Base-by-base conservation (phyloP, 306 rosid genomes). In the Trichosanthes cucumerina region DNA sequence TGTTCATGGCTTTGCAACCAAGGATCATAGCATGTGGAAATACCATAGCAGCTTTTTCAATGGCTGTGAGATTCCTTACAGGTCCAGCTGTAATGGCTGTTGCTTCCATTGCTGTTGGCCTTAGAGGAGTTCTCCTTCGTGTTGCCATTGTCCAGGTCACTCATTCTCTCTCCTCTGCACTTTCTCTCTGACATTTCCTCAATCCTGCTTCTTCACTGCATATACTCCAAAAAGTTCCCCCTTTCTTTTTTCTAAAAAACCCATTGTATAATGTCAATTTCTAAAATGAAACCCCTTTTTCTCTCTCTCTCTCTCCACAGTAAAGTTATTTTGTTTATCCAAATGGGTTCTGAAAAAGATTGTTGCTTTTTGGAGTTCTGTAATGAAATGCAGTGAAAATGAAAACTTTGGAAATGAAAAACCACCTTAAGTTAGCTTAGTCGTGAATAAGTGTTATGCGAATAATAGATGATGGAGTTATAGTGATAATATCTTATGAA, bases 61-160 rank as follows among this genome's bases (percentile, higher is more conserved):
- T 93, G 98, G 93, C 89, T 16, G 96, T 93, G 87, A 93, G 97
- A 93, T 93, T 91, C 98, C 98, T 93, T 81, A 84, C 89, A 78
- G 98, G 98, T 19, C 98, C 98, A 86, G 96, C 97, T 91, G 97
- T 93, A 79, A 93, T 91, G 98, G 98, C 98, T 78, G 97, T 87
- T 80, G 92, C 98, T 88, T 93, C 98, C 87, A 85, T 93, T 88
- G 93, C 83, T 89, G 94, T 93, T 90, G 98, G 98, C 56, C 91
- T 93, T 74, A 86, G 63, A 80, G 98, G 98, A 36, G 88, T 84
- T 81, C 96, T 93, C 83, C 79, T 93, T 71, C 97, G 89, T 60
- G 92, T 93, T 85, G 98, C 98, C 78, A 93, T 93, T 88, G 98
- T 93, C 81, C 97, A 93, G 94, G 97, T 79, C 39, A n/a, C 64